Base-by-base conservation (phyloP, 306 rosid species). In the Gleditsia sinensis region DNA sequence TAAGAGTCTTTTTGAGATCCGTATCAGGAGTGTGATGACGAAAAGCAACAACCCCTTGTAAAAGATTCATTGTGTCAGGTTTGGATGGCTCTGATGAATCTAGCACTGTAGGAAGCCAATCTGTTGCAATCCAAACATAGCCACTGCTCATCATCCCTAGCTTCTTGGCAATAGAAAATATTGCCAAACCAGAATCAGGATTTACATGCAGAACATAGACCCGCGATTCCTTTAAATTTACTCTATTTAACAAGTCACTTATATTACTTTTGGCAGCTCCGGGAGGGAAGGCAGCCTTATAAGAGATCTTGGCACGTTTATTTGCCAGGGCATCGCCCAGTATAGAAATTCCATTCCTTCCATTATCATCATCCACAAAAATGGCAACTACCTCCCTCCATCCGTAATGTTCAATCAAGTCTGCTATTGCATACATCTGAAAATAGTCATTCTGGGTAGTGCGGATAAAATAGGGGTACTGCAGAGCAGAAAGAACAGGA, bases 71-170 rank as follows among this genome's bases (percentile, higher is more conserved):
- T 16, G 40, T 80, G 39, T 82, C 74, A 3, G 86, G 70, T 56
- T 75, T 81, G 67, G 83, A 78, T 13, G 69, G 40, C 27, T 77
- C 86, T 14, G 55, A 34, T 13, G 99, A 87, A 89, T 94, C 99
- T 21, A 92, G 79, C 50, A 34, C 49, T 23, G 98, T 83, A 84
- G 98, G 92, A 83, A 94, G 98, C 95, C 96, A 90, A 81, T 92
- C 96, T 32, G 97, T 92, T 51, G 96, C 93, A 71, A 94, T 92
- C 99, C 99, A 94, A 12, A 92, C 98, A 67, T 90, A 94, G 67
- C 89, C 91, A 37, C 42, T 53, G 24, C 46, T 42, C 91, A 82
- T 87, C 98, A 94, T 94, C 39, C 90, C 89, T 56, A 94, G 89
- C 55, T 81, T 69, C 80, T 84, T 89, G 4, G 98, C 98, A 19